These are phyloP conservation scores for Xylariaceae sp. DNA, from an alignment of 2,329 filamentous ascomycete genomes.

Conservation along the genomic window DNA sequence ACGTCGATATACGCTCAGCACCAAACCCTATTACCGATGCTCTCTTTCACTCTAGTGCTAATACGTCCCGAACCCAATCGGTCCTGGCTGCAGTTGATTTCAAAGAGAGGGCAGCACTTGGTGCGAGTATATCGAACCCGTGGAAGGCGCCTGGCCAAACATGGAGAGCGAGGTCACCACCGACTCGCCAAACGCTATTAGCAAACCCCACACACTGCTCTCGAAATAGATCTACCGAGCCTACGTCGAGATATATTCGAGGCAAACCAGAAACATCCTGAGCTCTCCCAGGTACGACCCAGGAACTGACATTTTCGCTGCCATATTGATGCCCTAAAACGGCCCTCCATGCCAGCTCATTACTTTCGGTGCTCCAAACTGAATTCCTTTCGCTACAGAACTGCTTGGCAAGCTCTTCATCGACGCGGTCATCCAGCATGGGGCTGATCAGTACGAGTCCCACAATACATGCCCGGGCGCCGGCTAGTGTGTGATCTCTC, in stretches of 20 bases:
- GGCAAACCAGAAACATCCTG: background rate
- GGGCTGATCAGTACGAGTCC: background rate
- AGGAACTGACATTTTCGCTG: background rate
- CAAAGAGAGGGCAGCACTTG: too few species aligned
- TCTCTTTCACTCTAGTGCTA: too few species aligned
- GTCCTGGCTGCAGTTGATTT: too few species aligned
- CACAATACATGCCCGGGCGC: slow-evolving; percentile 3
- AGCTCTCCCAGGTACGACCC: background rate
- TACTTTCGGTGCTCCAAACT: background rate
- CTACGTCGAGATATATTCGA: slow-evolving; percentile 1
- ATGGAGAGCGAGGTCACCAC: background rate
- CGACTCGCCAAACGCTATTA: slow-evolving; percentile 3
- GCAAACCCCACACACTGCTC: slow-evolving; percentile 1
- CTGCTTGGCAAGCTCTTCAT: background rate
- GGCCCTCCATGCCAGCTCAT: background rate
- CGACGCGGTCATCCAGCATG: slow-evolving; percentile 4
- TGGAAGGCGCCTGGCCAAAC: slow-evolving; percentile 4
- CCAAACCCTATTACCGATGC: too few species aligned
- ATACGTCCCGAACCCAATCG: too few species aligned
- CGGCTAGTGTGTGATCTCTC: background rate
- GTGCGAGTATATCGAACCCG: too few species aligned
- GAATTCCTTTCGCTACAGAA: background rate
- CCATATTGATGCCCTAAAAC: background rate
- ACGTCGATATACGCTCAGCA: too few species aligned
- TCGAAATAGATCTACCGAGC: slow-evolving; percentile 4